Conservation (phyloP, 345 rosid species). For the Diplotaxis tenuifolia region DNA sequence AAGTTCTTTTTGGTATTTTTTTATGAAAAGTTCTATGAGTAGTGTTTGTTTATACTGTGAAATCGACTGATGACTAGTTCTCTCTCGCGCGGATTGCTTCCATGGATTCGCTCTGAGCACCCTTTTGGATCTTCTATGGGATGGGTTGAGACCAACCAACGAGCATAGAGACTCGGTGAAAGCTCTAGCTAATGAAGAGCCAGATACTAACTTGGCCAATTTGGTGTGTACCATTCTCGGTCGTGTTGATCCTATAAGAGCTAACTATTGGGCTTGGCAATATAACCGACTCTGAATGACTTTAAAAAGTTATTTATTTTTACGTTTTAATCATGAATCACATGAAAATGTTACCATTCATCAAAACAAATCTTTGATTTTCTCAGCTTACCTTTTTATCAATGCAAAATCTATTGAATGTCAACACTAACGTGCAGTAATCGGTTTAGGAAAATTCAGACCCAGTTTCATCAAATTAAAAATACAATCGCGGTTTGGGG, state of each 20-base stretch:
- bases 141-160: conserved; percentile 58
- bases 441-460: not conserved
- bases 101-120: conserved; percentile 66
- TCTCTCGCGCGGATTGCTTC: conserved; percentile 44
- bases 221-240: conserved; percentile 58
- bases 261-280: conserved; percentile 57
- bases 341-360: conserved; percentile 5
- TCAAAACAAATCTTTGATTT: not conserved
- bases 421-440: not conserved
- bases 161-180: conserved; percentile 56
- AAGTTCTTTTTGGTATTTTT: not conserved
- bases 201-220: conserved; percentile 45
- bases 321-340: not conserved
- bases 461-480: not conserved
- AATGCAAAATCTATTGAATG: not conserved
- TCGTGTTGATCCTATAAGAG: conserved; percentile 66
- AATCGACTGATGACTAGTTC: conserved; percentile 29
- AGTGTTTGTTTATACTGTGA: not conserved
- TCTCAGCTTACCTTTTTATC: not conserved
- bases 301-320: not conserved
- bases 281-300: not conserved
- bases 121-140: conserved; percentile 74
- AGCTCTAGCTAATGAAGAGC: conserved; percentile 46
- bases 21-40: not conserved
- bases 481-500: not conserved